Evolutionary conservation across 352 stramenopile species (phyloP), one percentile per base, ranked within the genome.

Genomic region (Labyrinthula sp.): DNA sequence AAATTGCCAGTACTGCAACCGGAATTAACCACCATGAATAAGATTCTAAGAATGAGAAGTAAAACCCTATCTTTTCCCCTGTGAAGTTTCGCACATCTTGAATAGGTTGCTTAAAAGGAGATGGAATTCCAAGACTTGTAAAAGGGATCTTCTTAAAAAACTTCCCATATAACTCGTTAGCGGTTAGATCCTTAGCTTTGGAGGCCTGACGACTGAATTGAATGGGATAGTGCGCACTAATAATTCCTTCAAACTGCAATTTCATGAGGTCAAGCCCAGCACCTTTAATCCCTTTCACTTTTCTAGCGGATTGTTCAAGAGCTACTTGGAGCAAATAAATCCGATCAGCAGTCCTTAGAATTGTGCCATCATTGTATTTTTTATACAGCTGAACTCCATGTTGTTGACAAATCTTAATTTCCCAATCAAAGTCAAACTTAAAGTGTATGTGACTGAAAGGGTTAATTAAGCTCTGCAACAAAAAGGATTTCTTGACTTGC

Each of bases 11-110:
- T 5, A 77, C 52, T 21, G 78, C 75, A 8, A 89, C 73, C 8
- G 76, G 72, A 3, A 94, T 57, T 4, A 97, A 66, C 69, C 85
- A 90, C 38, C 74, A 71, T 15, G 82, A 88, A 60, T 89, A 92
- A 66, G 88, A 84, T 26, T 88, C 79, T 2, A 95, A 59, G 60
- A 92, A 97, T 5, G 81, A 77, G 65, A 95, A 95, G 65, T 95
- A 96, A 47, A 95, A 93, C 0, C 81, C 82, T 38, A 97, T 74
- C 61, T 94, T 77, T 59, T 88, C 76, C 25, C 76, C 76, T 47
- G 78, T 80, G 54, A 86, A 88, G 50, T 81, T 61, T 45, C 78
- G 70, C 43, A 82, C 73, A 2, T 59, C 58, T 38, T 77, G 68
- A 17, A 82, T 50, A 4, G 71, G 71, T 46, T 78, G 69, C 30